phyloP scores from a whole-genome alignment of 495 filamentous ascomycete species.

The Podospora fimiseda region DNA sequence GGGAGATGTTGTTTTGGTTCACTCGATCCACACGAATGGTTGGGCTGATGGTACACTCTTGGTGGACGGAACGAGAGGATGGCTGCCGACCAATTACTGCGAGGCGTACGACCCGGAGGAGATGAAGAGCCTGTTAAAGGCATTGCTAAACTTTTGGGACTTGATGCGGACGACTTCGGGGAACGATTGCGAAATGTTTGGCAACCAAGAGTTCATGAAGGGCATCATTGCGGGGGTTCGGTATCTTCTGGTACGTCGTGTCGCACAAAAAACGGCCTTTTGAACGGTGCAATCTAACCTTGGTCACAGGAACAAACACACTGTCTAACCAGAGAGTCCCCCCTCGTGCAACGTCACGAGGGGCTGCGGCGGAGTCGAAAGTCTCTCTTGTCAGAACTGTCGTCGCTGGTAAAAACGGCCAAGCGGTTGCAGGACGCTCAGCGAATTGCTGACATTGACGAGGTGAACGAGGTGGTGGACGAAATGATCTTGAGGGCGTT shows the following conservation, averaged over 20 bases:
- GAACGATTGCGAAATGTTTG: constrained; percentile 63
- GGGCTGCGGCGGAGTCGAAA: constrained; percentile 77
- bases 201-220: constrained; percentile 83
- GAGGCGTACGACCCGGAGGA: constrained; percentile 83
- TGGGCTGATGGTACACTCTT: constrained; percentile 98
- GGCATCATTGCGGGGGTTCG: constrained; percentile 90
- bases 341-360: constrained; percentile 64
- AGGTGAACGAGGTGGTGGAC: constrained; percentile 72
- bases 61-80: constrained; percentile 80
- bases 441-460: constrained; percentile 39
- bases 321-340: constrained; percentile 77
- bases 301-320: constrained; percentile 68
- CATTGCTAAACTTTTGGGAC: constrained; percentile 89
- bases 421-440: constrained; percentile 70
- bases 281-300: constrained; percentile 9
- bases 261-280: neutral
- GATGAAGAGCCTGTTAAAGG: constrained; percentile 78
- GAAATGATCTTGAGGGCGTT: constrained; percentile 91
- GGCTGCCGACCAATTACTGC: constrained; percentile 98
- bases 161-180: constrained; percentile 62
- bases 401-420: constrained; percentile 77
- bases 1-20: constrained; percentile 89
- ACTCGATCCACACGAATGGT: constrained; percentile 96
- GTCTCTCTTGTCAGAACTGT: constrained; percentile 80
- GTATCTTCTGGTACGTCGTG: constrained; percentile 68